Evolutionary conservation across 73 alveolate species (phyloP), one percentile per base, ranked within the genome.

Genomic region (Stentor coeruleus): DNA sequence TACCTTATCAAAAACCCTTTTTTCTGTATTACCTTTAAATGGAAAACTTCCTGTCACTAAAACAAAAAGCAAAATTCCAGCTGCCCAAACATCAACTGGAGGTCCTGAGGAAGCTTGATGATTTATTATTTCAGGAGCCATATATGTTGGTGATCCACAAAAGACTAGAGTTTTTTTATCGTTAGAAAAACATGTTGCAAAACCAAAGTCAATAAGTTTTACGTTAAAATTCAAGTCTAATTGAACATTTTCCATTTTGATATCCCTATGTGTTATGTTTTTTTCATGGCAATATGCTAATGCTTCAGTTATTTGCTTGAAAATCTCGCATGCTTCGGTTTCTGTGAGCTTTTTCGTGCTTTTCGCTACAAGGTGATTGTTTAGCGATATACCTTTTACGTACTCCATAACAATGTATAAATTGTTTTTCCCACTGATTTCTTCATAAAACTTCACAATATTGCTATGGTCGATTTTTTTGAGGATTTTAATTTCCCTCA

Each of bases 31-130:
- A 58, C 97, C 95, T 87, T 91, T 86, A 59, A 92, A 92, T 36
- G 97, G 97, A 59, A 90, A 92, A 74, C 81, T 73, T 38, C 97
- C 97, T 39, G 95, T 89, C 57, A 88, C 59, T 91, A 90, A 87
- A 81, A 87, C 82, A 84, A 87, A 92, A 72, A 92, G 77, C 36
- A 92, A 81, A 28, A 92, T 91, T 0, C 97, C 97, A 36, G 86
- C 84, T 2, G 97, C 97, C 97, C 97, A 92, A 76, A 87, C 91
- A 87, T 92, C 97, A 3, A 89, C 92, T 30, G 91, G 91, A 74
- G 74, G 74, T 31, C 88, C 77, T 72, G 28, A 57, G 28, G 80
- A 86, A 3, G 74, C 74, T 59, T 89, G 75, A 39, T 92, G 91
- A 49, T 81, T 84, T n/a, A 92, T 82, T n/a, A 86, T 86, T 81